These are phyloP conservation scores for Agastache rugosa DNA, from an alignment of 257 asterid species.

Conservation along the genomic window DNA sequence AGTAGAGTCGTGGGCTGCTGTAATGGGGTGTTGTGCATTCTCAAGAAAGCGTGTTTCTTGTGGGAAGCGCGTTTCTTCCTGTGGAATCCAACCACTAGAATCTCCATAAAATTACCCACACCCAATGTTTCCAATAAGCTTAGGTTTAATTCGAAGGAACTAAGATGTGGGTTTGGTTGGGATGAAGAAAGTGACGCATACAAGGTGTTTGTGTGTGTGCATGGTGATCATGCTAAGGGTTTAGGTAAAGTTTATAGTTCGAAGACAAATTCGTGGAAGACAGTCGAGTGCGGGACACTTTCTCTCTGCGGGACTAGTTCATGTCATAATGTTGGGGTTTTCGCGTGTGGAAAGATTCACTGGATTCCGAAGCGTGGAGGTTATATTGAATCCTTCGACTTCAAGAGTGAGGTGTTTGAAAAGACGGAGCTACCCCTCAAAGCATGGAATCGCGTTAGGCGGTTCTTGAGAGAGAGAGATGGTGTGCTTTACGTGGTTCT, in stretches of 20 bases:
- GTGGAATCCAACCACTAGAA: constrained; percentile 16
- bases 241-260: constrained; percentile 43
- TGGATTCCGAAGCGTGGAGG: too few relatives aligned
- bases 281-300: constrained; percentile 23
- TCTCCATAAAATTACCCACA: too few relatives aligned
- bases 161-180: constrained; percentile 24
- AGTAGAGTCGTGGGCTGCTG: neutral
- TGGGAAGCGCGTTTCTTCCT: neutral
- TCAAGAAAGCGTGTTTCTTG: too few relatives aligned
- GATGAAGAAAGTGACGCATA: constrained; percentile 20
- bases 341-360: constrained; percentile 48
- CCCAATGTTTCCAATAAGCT: too few relatives aligned
- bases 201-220: constrained; percentile 15
- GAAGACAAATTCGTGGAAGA: constrained; percentile 46
- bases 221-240: too few relatives aligned
- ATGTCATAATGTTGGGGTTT: constrained; percentile 29
- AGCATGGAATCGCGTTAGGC: neutral
- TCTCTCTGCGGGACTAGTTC: neutral
- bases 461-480: constrained; percentile 35
- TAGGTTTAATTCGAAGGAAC: too few relatives aligned
- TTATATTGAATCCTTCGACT: constrained; percentile 5
- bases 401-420: neutral
- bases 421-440: neutral
- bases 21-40: neutral
- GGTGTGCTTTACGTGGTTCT: constrained; percentile 47